Base-by-base conservation (phyloP, 176 grass and related monocot genomes). In the Aegilops umbellulata region DNA sequence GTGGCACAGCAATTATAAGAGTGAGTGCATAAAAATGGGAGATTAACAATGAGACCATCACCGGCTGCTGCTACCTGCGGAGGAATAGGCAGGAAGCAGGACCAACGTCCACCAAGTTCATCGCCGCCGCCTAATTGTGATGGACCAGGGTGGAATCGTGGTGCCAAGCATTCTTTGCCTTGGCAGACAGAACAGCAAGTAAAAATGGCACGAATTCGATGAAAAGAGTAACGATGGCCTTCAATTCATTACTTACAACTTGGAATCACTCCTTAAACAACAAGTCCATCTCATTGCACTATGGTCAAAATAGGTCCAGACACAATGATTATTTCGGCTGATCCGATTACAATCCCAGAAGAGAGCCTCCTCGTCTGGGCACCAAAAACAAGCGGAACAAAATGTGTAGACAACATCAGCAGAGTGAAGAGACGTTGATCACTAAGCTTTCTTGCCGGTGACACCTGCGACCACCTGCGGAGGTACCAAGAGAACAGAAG, bases 391-490 rank as follows among this genome's bases (percentile, higher is more conserved):
- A 7, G 46, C 44, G 14, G 57, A 51, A 10, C 11, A 84, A 85
- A 91, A 39, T 66, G 60, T 44, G 17, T n/a, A 5, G 38, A 74
- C n/a, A 39, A 62, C 68, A 80, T 60, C 11, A 74, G 3, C 69
- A 3, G 19, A 12, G 23, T 51, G 29, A 53, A 53, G 80, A 70
- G 4, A 75, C 41, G 61, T 17, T 65, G 5, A 9, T 88, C 46
- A 89, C 46, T 91, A 76, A 47, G 58, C 79, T 90, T 88, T 88
- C 84, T 96, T 96, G 65, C 90, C 90, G 0, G 84, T 92, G 39
- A 96, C 94, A 77, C 97, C 97, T 77, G 97, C 94, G 62, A 94
- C 88, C 38, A 99, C 97, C 97, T 99, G 90, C 23, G 71, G 17
- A 67, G 42, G 46, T 17, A 25, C 10, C 23, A 23, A 39, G 67